These are phyloP conservation scores for Rhizophagus prolifer DNA, from an alignment of 192 early-diverging fungal species.

Conservation along the genomic window DNA sequence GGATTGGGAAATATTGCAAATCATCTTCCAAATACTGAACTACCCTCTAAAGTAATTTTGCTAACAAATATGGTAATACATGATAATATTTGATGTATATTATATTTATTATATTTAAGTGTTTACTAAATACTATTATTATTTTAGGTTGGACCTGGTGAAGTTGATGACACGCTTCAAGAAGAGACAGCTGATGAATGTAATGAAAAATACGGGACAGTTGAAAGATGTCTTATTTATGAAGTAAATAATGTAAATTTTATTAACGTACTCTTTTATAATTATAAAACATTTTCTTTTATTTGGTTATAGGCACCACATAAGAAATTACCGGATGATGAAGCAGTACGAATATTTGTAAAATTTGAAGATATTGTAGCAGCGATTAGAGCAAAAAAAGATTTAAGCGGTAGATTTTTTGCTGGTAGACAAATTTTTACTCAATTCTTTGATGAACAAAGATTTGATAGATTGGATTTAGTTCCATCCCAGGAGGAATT, in stretches of 20 bases:
- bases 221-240: slow-evolving; percentile 64
- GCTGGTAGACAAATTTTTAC: slow-evolving; percentile 67
- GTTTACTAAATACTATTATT: background rate
- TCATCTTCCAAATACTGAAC: slow-evolving; percentile 8
- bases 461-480: slow-evolving; percentile 59
- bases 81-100: background rate
- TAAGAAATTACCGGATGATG: slow-evolving; percentile 52
- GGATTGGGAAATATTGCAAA: slow-evolving; percentile 26
- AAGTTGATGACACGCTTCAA: slow-evolving; percentile 74
- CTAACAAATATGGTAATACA: slow-evolving; percentile 65
- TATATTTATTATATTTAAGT: too few species aligned
- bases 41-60: slow-evolving; percentile 51
- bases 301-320: slow-evolving; percentile 40
- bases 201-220: slow-evolving; percentile 67
- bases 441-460: slow-evolving; percentile 55
- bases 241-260: slow-evolving; percentile 44
- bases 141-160: slow-evolving; percentile 59
- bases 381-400: slow-evolving; percentile 52
- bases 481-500: slow-evolving; percentile 42
- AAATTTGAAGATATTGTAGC: slow-evolving; percentile 55
- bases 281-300: background rate
- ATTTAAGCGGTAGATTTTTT: slow-evolving; percentile 75
- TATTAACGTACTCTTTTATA: background rate
- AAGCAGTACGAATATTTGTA: slow-evolving; percentile 81
- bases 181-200: slow-evolving; percentile 80